Percentiles rank a stretch among this genome's conserved stretches.
Conservation (phyloP, 2,329 filamentous ascomycete genomes). For the Penicillium sp. region DNA sequence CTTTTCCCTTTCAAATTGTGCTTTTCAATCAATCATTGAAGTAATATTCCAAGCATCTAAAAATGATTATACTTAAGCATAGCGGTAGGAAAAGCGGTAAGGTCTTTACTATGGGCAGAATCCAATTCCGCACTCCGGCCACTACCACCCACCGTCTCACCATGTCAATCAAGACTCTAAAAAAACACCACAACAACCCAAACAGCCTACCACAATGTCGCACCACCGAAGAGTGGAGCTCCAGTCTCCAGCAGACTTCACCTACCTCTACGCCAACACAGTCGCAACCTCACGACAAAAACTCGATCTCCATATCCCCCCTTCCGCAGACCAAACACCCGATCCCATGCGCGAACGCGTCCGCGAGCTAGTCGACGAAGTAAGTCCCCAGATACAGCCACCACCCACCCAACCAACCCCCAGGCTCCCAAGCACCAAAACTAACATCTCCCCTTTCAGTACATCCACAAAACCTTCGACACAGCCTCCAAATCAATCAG, state of each 20-base stretch:
- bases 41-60: too few species aligned
- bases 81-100: too few species aligned
- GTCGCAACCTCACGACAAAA: constrained; percentile 48
- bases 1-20: too few species aligned
- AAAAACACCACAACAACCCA: constrained; percentile 11
- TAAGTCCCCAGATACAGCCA: constrained; percentile 12
- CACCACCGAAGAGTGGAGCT: constrained; percentile 54
- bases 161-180: not conserved
- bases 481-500: constrained; percentile 47
- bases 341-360: constrained; percentile 48
- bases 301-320: constrained; percentile 51
- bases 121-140: too few species aligned
- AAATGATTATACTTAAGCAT: too few species aligned
- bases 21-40: too few species aligned
- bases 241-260: constrained; percentile 52
- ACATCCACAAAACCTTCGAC: constrained; percentile 47
- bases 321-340: constrained; percentile 40
- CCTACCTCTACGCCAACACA: constrained; percentile 51
- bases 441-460: constrained; percentile 26
- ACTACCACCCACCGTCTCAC: not conserved
- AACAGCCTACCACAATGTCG: constrained; percentile 11
- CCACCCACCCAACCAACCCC: too few species aligned
- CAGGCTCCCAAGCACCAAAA: not conserved
- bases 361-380: constrained; percentile 44
- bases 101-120: too few species aligned